Conservation (phyloP, 2,329 filamentous ascomycete genomes). For the Penicillium italicum region DNA sequence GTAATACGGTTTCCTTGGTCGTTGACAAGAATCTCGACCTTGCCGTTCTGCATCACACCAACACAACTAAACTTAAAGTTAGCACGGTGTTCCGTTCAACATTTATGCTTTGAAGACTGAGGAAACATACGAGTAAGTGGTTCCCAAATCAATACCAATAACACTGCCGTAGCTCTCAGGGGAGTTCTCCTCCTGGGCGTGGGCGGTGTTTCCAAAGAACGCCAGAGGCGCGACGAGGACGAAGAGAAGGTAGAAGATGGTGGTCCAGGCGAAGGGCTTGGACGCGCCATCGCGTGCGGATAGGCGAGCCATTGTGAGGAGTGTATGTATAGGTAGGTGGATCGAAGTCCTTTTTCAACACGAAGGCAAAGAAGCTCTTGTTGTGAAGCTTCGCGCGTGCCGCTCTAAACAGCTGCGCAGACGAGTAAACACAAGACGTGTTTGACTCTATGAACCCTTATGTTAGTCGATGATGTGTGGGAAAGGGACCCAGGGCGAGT, state of each 20-base stretch:
- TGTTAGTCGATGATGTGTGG: slow-evolving; percentile 11
- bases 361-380: slow-evolving; percentile 13
- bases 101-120: neutral
- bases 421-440: slow-evolving; percentile 14
- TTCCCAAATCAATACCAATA: slow-evolving; percentile 94
- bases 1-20: slow-evolving; percentile 97
- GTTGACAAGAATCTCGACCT: slow-evolving; percentile 93
- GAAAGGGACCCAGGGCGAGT: slow-evolving; percentile 16
- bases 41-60: slow-evolving; percentile 92
- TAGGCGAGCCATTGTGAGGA: slow-evolving; percentile 54
- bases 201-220: slow-evolving; percentile 66
- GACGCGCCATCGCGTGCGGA: slow-evolving; percentile 58
- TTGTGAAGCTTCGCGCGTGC: slow-evolving; percentile 7
- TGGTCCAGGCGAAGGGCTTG: slow-evolving; percentile 73
- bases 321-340: slow-evolving; percentile 13
- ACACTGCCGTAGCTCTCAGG: slow-evolving; percentile 79
- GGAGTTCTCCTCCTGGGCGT: slow-evolving; percentile 69
- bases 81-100: slow-evolving; percentile 6
- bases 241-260: slow-evolving; percentile 86
- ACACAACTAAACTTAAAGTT: slow-evolving; percentile 66
- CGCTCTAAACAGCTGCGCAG: slow-evolving; percentile 10
- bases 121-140: slow-evolving; percentile 60
- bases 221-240: slow-evolving; percentile 81
- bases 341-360: slow-evolving; percentile 13
- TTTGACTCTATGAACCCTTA: slow-evolving; percentile 19